Percentiles rank a stretch among this genome's conserved stretches.
Evolutionary conservation across 2,329 filamentous ascomycete genomes (phyloP).

Genomic region (Zelopaecilomyces penicillatus): DNA sequence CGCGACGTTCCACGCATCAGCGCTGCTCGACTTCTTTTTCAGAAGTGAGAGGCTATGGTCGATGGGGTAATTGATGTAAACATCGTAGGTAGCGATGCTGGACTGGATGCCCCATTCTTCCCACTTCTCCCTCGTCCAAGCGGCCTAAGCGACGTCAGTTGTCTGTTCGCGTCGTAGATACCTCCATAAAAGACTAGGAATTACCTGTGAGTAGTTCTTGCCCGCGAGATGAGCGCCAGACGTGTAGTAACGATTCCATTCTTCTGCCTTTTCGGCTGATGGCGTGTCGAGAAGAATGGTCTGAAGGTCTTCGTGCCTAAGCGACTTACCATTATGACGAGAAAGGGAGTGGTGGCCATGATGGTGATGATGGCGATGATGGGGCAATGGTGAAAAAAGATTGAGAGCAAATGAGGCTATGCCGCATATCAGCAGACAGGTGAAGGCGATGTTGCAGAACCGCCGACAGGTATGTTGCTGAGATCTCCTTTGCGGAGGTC

Average conservation of each 20-base stretch:
- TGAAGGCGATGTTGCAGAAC: constrained; percentile 55
- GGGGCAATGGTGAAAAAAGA: constrained; percentile 30
- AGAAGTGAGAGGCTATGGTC: constrained; percentile 62
- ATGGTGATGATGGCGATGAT: constrained; percentile 13
- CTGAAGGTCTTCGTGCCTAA: constrained; percentile 43
- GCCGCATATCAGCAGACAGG: constrained; percentile 44
- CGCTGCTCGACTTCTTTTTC: constrained; percentile 29
- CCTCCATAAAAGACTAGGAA: neutral
- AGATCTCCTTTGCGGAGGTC: constrained; percentile 45
- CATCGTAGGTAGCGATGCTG: constrained; percentile 61
- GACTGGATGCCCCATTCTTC: constrained; percentile 60
- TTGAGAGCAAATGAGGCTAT: constrained; percentile 42
- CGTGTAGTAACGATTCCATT: constrained; percentile 75
- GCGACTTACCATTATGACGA: constrained; percentile 16
- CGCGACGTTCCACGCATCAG: constrained; percentile 48
- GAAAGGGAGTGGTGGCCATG: constrained; percentile 20
- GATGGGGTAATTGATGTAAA: constrained; percentile 70
- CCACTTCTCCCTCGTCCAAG: constrained; percentile 70
- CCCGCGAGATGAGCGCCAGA: constrained; percentile 68
- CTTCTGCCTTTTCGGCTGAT: constrained; percentile 45
- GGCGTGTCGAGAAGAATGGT: constrained; percentile 51
- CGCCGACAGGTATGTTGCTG: constrained; percentile 53
- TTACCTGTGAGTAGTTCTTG: constrained; percentile 63
- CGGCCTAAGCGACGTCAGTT: constrained; percentile 36
- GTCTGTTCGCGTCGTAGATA: neutral